Conservation (phyloP, 169 alveolate genomes). For the Cryptosporidium ubiquitum region DNA sequence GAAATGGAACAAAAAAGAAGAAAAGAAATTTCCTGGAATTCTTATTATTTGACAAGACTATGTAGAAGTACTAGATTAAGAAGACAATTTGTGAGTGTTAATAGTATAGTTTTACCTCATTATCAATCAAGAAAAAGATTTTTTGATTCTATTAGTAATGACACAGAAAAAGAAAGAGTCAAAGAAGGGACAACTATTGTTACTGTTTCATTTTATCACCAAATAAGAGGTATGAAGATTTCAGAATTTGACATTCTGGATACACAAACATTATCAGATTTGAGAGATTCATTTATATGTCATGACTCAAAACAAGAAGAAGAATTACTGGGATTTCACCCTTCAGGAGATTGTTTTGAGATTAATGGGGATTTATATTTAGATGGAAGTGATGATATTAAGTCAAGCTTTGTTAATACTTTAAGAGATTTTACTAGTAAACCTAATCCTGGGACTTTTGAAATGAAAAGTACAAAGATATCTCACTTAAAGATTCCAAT, state of each 20-base stretch:
- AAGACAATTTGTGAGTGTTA: conserved; percentile 61
- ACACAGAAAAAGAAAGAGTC: neutral
- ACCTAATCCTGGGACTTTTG: conserved; percentile 76
- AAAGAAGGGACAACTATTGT: conserved; percentile 19
- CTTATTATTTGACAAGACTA: conserved; percentile 25
- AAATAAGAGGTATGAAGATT: conserved; percentile 84
- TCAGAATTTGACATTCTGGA: conserved; percentile 84
- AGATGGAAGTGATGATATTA: conserved; percentile 81
- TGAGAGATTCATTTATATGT: conserved; percentile 83
- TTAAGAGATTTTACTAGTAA: conserved; percentile 68
- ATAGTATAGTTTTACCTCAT: conserved; percentile 64
- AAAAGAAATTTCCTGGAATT: neutral
- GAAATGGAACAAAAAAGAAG: conserved; percentile 25
- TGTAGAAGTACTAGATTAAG: conserved; percentile 31
- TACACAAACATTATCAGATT: conserved; percentile 81
- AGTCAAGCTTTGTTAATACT: conserved; percentile 46
- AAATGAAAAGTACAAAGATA: conserved; percentile 79
- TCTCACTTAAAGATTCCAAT: conserved; percentile 80
- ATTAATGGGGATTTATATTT: conserved; percentile 85
- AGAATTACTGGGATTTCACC: conserved; percentile 74
- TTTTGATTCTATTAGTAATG: neutral
- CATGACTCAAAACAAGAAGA: conserved; percentile 76
- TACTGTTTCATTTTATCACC: conserved; percentile 83
- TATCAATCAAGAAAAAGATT: neutral
- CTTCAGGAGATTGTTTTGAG: conserved; percentile 83